Conservation (phyloP, 768 basidiomycete genomes). For the Podaxis mareebaensis region DNA sequence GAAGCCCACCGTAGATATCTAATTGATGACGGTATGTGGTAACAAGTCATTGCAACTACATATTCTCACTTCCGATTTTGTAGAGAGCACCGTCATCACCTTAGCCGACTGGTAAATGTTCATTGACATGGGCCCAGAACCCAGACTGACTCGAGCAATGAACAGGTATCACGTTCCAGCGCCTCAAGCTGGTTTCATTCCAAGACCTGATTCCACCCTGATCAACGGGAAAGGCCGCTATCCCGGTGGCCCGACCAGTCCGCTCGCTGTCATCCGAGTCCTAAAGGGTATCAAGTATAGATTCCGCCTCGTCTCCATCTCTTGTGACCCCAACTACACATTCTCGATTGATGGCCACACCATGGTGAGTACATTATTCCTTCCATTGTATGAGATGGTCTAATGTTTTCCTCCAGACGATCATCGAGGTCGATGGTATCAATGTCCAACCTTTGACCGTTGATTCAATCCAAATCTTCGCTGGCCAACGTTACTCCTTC, state of each 20-base stretch:
- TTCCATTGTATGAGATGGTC: background rate
- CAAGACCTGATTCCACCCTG: conserved; percentile 9
- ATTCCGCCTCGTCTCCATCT: conserved; percentile 39
- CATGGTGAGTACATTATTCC: background rate
- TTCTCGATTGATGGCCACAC: conserved; percentile 45
- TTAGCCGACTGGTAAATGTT: conserved; percentile 22
- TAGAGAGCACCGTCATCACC: conserved; percentile 30
- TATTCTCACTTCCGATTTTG: conserved; percentile 22
- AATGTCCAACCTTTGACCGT: conserved; percentile 37
- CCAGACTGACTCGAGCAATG: conserved; percentile 47
- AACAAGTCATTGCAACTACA: conserved; percentile 28
- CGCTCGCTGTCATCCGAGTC: conserved; percentile 40
- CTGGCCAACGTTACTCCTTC: conserved; percentile 53
- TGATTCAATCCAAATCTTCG: conserved; percentile 42
- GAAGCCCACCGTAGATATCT: background rate
- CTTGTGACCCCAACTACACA: conserved; percentile 39
- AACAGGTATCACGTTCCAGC: background rate
- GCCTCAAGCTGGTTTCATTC: background rate
- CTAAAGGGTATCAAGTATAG: conserved; percentile 36
- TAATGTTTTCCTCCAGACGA: conserved; percentile 22
- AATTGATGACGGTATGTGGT: conserved; percentile 46
- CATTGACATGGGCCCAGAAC: conserved; percentile 24
- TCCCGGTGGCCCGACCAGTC: conserved; percentile 26
- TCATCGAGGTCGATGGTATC: conserved; percentile 50
- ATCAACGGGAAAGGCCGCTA: conserved; percentile 40